Conservation (phyloP, 2,329 filamentous ascomycete genomes). For the Aureobasidium subglaciale region DNA sequence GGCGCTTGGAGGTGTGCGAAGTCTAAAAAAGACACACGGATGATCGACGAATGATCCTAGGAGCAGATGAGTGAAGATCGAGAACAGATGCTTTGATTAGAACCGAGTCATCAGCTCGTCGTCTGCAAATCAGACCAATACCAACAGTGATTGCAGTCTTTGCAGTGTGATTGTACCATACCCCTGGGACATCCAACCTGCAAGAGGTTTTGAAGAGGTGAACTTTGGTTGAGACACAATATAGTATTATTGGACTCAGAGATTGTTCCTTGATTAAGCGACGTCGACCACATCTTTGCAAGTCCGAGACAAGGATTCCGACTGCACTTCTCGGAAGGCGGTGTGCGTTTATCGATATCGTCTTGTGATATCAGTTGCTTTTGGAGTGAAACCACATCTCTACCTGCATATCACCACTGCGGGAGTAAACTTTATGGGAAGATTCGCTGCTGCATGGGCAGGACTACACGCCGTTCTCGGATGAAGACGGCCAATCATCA, state of each 20-base stretch:
- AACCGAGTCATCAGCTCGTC: neutral
- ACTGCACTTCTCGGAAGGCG: neutral
- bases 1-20: neutral
- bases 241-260: neutral
- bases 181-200: neutral
- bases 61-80: neutral
- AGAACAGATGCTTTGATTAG: neutral
- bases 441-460: neutral
- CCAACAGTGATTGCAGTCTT: neutral
- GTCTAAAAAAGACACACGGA: neutral
- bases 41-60: neutral
- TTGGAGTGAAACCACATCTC: neutral
- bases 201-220: neutral
- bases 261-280: neutral
- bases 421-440: neutral
- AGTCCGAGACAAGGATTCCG: neutral
- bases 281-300: neutral
- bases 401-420: neutral
- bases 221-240: neutral
- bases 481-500: neutral
- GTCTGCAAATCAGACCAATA: neutral
- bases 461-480: neutral
- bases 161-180: neutral
- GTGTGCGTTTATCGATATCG: neutral
- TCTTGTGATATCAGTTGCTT: neutral